A percentile compares a stretch with the other conserved stretches of the same genome.
Evolutionary conservation across 1,284 basidiomycete species (phyloP).

Genomic region (Ganoderma lingzhi): DNA sequence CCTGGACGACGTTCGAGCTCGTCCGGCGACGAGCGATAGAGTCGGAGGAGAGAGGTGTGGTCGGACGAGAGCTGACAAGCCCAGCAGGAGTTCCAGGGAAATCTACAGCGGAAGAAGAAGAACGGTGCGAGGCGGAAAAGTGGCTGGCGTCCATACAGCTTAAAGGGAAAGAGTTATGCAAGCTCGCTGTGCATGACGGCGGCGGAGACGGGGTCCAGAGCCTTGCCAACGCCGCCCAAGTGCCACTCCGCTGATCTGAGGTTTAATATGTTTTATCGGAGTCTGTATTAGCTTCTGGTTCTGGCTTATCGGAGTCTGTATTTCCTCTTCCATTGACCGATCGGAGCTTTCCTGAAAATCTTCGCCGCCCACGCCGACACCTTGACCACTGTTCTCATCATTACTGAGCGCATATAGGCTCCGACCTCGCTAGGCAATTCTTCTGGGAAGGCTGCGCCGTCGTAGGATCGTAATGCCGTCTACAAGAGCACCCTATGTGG

Average conservation of each 20-base stretch:
- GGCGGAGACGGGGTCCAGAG: constrained; percentile 15
- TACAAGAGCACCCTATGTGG: constrained; percentile 28
- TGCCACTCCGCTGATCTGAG: constrained; percentile 15
- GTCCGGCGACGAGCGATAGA: constrained; percentile 57
- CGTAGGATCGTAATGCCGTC: constrained; percentile 18
- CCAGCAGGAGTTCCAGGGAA: constrained; percentile 55
- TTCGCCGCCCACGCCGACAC: not conserved
- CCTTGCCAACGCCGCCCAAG: constrained; percentile 23
- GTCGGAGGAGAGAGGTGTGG: constrained; percentile 58
- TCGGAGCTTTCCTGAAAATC: not conserved
- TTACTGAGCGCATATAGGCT: not conserved
- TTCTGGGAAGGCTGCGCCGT: not conserved
- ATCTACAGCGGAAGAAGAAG: constrained; percentile 63
- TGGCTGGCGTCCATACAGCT: constrained; percentile 31
- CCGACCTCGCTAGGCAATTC: not conserved
- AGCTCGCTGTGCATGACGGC: constrained; percentile 33
- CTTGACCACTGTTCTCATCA: not conserved
- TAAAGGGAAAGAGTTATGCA: constrained; percentile 21
- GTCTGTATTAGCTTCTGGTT: too few relatives aligned
- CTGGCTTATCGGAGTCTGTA: too few relatives aligned
- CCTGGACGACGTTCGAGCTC: constrained; percentile 62
- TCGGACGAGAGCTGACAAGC: constrained; percentile 49
- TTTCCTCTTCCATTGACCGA: not conserved
- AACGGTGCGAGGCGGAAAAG: constrained; percentile 28
- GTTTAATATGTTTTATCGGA: not conserved